Evolutionary conservation across 2,329 filamentous ascomycete genomes (phyloP).

Genomic region (Stenocarpella maydis): DNA sequence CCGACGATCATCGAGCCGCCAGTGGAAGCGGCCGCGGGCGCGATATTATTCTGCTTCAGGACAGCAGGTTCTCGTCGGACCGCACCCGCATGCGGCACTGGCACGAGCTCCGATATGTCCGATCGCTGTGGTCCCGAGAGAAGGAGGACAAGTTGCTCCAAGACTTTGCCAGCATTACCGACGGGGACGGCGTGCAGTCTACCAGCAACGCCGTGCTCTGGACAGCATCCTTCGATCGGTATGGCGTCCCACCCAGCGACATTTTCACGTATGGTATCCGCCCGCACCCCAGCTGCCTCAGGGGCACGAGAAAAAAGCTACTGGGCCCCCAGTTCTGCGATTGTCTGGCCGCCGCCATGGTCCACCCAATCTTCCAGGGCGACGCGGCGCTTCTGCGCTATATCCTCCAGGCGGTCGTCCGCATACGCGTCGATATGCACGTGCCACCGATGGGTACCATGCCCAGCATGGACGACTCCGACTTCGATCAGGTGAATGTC

Average conservation of each 20-base stretch:
- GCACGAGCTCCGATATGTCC: conserved; percentile 16
- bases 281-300: neutral
- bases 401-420: neutral
- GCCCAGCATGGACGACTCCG: neutral
- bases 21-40: rapidly evolving
- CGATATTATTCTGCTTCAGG: neutral
- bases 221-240: conserved; percentile 13
- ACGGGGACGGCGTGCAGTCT: neutral
- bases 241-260: neutral
- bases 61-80: conserved; percentile 9
- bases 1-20: neutral
- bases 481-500: neutral
- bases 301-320: neutral
- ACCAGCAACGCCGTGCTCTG: neutral
- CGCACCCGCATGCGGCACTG: conserved; percentile 6
- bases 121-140: neutral
- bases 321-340: conserved; percentile 1
- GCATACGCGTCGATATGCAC: conserved; percentile 8
- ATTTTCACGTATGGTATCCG: conserved; percentile 23
- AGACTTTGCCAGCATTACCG: neutral
- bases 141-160: neutral
- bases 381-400: neutral
- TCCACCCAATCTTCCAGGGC: conserved; percentile 17
- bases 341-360: neutral
- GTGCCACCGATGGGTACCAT: conserved; percentile 3